Evolutionary conservation across 805 yeast species (phyloP), one percentile per base, ranked within the genome.

Genomic region (Spathaspora girioi): DNA sequence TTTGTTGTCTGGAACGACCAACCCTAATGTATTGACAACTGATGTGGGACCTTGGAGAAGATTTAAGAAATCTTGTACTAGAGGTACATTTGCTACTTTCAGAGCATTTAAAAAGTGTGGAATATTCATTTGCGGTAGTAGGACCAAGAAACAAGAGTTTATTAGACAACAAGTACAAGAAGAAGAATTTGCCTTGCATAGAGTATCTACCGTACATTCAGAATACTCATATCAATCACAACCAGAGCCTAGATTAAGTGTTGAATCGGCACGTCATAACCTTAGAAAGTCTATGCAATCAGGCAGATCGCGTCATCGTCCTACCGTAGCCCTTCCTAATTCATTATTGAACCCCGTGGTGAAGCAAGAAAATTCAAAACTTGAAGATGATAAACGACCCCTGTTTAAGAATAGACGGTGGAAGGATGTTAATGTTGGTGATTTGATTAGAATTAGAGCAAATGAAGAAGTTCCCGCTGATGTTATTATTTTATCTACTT

Each of bases 401-500:
- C 45, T 42, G 40, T 81, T 81, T 63, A 69, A 68, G 53, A 76
- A 77, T 32, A 76, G 76, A 48, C 76, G 71, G 54, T 87, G 94
- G 94, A 86, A 86, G 65, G 81, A 80, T 58, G 80, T 87, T 35
- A 67, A 71, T 43, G 91, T 87, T 23, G 96, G 96, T 56, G 92
- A 87, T 59, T 72, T 87, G 46, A 77, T 87, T 23, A 74, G 92
- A 59, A 76, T 87, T 23, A 80, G 84, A 55, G 81, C 82, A 56
- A 83, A 87, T 61, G 94, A 87, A 62, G 93, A 87, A 69, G 77
- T 86, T 6, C 96, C 96, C 1, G 91, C 93, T 1, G 96, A 87
- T 67, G 65, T 83, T 12, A 73, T 86, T 45, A 65, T 87, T 32
- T 62, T 87, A 7, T 75, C 90, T 5, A 77, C 91, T 2, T 81